Percentiles rank a stretch among this genome's conserved stretches.
These are phyloP conservation scores for Penicillium riverlandense DNA, from an alignment of 495 filamentous ascomycete species.

Conservation along the genomic window DNA sequence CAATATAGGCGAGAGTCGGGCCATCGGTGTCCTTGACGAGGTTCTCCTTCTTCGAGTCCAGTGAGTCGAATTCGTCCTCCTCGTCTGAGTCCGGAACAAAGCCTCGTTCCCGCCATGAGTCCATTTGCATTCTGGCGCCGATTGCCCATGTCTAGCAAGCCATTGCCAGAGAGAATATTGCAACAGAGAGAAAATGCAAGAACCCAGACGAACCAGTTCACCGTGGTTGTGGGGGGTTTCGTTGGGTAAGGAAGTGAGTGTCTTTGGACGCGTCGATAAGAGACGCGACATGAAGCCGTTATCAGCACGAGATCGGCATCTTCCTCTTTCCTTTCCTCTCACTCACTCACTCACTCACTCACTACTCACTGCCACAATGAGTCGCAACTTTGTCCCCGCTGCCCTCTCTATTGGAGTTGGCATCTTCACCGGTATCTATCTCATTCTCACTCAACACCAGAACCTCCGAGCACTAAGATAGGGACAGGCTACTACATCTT, in stretches of 20 bases:
- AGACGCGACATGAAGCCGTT: slow-evolving; percentile 1
- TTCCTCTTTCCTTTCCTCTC: not conserved
- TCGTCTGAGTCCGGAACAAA: slow-evolving; percentile 59
- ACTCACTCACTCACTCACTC: not conserved
- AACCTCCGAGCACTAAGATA: not conserved
- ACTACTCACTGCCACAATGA: slow-evolving; percentile 17
- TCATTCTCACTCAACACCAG: not conserved
- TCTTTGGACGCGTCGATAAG: slow-evolving; percentile 28
- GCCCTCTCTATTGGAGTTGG: slow-evolving; percentile 34
- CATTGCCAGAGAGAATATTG: slow-evolving; percentile 14
- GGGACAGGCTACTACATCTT: slow-evolving; percentile 24
- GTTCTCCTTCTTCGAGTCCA: slow-evolving; percentile 15
- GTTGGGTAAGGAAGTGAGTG: not conserved
- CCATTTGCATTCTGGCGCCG: slow-evolving; percentile 42
- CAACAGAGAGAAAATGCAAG: not conserved
- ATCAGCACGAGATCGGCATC: not conserved
- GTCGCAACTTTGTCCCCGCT: slow-evolving; percentile 34
- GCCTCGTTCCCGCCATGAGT: slow-evolving; percentile 55
- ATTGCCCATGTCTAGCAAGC: slow-evolving; percentile 31
- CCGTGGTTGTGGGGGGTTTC: not conserved
- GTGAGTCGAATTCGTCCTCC: slow-evolving; percentile 44
- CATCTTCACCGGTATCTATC: slow-evolving; percentile 27
- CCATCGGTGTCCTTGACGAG: slow-evolving; percentile 2
- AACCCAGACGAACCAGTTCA: too few relatives aligned
- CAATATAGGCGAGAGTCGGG: slow-evolving; percentile 11